Conservation (phyloP, 306 rosid species). For the Alnus rubra region DNA sequence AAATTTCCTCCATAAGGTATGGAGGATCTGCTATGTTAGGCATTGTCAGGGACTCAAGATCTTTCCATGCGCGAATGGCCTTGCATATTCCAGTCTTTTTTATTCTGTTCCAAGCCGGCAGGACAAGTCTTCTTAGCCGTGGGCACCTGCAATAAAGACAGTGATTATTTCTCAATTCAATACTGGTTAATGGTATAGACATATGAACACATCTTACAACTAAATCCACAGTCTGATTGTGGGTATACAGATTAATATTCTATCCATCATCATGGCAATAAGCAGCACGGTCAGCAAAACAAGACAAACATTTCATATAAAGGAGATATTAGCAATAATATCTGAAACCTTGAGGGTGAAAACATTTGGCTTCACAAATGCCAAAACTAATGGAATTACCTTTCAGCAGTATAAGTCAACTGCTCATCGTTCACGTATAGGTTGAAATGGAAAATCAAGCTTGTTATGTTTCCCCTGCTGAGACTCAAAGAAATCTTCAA, state of each 20-base stretch:
- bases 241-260: neutral
- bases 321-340: constrained; percentile 10
- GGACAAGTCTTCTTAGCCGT: constrained; percentile 53
- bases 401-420: constrained; percentile 80
- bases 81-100: constrained; percentile 76
- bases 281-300: neutral
- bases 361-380: constrained; percentile 2
- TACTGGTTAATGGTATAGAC: neutral
- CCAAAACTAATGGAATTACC: constrained; percentile 46
- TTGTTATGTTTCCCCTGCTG: constrained; percentile 49
- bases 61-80: constrained; percentile 66
- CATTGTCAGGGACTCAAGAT: constrained; percentile 77
- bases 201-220: neutral
- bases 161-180: constrained; percentile 10
- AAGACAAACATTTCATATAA: neutral
- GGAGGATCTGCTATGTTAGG: constrained; percentile 70
- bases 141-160: constrained; percentile 56
- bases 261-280: neutral
- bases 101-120: constrained; percentile 87
- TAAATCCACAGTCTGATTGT: neutral
- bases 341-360: constrained; percentile 11
- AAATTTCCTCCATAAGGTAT: constrained; percentile 64
- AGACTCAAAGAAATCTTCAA: constrained; percentile 71
- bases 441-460: constrained; percentile 72
- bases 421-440: constrained; percentile 66